Base-by-base conservation (phyloP, 805 yeast genomes). In the Metschnikowia continentalis region DNA sequence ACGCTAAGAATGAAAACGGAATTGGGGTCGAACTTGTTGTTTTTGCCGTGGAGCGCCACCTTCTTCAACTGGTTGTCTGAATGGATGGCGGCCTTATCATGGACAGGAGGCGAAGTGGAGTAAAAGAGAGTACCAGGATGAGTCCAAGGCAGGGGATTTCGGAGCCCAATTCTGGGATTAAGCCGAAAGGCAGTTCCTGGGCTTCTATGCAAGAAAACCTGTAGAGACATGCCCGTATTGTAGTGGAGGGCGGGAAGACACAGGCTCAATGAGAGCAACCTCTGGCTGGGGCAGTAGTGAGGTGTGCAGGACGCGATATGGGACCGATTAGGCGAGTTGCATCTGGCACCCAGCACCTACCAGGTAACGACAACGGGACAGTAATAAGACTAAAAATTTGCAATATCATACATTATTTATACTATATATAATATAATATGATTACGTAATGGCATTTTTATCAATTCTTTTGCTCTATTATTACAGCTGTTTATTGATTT, bases 1-100 rank as follows among this genome's bases (percentile, higher is more conserved):
- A 90, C 70, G 2, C 89, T 79, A 11, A 88, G 69, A 32, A 91
- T 66, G 57, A 85, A 81, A 57, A 87, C 81, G 3, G 81, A 75
- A 47, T 77, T 70, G 39, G 62, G 65, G 61, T 53, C 46, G 42
- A 59, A 47, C 7, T 33, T 33, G 4, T 42, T 14, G 37, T n/a
- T 32, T 33, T 7, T 20, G 1, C 6, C 8, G 3, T 26, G 32
- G 20, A 33, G n/a, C n/a, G 30, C 32, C 5, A 22, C 5, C 15
- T 42, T 11, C 32, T 33, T 22, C 38, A 33, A 33, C 6, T n/a
- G 19, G n/a, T 33, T 19, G 17, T 33, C 46, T 33, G 46, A 10
- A 20, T 42, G 33, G 38, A 42, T 32, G 23, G 46, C 30, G 20
- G 37, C 38, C 32, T 33, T 33, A 42, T 42, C 38, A 20, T 15